These are phyloP conservation scores for Aspergillus baeticus DNA, from an alignment of 495 filamentous ascomycete species.

Conservation along the genomic window DNA sequence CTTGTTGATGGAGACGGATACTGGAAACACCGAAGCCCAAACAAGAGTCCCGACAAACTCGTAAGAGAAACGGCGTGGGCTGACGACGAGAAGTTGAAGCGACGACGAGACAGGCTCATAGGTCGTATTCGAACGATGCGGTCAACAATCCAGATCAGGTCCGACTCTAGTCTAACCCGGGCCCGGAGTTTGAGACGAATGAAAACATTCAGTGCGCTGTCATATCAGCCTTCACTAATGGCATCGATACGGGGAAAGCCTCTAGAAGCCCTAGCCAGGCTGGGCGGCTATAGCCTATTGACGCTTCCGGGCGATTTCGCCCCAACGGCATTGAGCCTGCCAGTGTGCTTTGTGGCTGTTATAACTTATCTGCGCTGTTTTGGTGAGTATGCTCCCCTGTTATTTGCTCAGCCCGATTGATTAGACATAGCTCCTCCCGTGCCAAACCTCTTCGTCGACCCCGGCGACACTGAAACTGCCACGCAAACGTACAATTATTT, in stretches of 20 bases:
- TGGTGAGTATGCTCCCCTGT: constrained; percentile 46
- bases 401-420: not conserved
- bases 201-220: constrained; percentile 35
- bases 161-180: constrained; percentile 44
- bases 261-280: constrained; percentile 63
- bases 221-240: constrained; percentile 39
- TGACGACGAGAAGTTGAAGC: not conserved
- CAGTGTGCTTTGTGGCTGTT: constrained; percentile 73
- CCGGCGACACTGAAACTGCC: constrained; percentile 32
- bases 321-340: constrained; percentile 61
- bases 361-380: constrained; percentile 63
- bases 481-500: constrained; percentile 39
- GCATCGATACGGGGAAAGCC: constrained; percentile 60
- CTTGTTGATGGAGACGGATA: not conserved
- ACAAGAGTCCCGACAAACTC: not conserved
- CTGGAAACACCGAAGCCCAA: not conserved
- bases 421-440: constrained; percentile 19
- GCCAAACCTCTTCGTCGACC: constrained; percentile 33
- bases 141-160: constrained; percentile 30
- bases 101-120: constrained; percentile 25
- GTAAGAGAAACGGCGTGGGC: not conserved
- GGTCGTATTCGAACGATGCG: constrained; percentile 34
- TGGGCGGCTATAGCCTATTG: constrained; percentile 70
- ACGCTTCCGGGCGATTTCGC: constrained; percentile 65
- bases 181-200: constrained; percentile 50